Conservation (phyloP, 2,329 filamentous ascomycete species). For the Colletotrichum eleusines region DNA sequence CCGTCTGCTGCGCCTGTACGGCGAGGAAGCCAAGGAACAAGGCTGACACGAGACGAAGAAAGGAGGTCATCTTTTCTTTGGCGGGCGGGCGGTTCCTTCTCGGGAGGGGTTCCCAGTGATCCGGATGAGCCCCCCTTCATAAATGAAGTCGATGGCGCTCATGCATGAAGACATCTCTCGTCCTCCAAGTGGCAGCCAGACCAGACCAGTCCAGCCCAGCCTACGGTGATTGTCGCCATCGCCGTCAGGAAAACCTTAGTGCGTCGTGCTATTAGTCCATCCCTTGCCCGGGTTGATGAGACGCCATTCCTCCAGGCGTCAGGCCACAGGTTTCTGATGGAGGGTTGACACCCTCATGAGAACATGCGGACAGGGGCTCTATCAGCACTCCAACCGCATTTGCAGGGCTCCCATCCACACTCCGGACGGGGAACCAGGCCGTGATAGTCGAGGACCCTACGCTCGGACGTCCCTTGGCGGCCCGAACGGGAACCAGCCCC, state of each 20-base stretch:
- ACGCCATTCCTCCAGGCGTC: conserved; percentile 22
- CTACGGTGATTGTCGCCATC: not conserved
- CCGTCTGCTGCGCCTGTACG: conserved; percentile 19
- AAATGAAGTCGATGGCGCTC: conserved; percentile 21
- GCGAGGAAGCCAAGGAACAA: conserved; percentile 26
- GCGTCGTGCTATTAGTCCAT: conserved; percentile 1
- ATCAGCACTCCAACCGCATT: not conserved
- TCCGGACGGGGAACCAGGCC: not conserved
- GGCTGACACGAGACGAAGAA: conserved; percentile 20
- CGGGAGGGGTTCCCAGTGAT: not conserved
- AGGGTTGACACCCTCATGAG: not conserved
- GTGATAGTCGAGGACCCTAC: not conserved
- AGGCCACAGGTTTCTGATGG: conserved; percentile 2
- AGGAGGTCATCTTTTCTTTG: conserved; percentile 33
- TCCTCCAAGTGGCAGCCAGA: conserved; percentile 29
- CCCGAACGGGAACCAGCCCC: conserved; percentile 25
- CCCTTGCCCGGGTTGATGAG: conserved; percentile 28
- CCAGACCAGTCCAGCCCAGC: not conserved
- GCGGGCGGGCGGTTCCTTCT: not conserved
- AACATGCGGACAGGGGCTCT: not conserved
- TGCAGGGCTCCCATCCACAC: conserved; percentile 3
- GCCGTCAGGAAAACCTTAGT: conserved; percentile 12
- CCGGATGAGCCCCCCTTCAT: conserved; percentile 31
- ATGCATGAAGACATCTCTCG: conserved; percentile 14
- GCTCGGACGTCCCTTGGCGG: conserved; percentile 25